Evolutionary conservation across 1,284 basidiomycete genomes (phyloP), one percentile per base, ranked within the genome.

Genomic region (Malassezia sympodialis): DNA sequence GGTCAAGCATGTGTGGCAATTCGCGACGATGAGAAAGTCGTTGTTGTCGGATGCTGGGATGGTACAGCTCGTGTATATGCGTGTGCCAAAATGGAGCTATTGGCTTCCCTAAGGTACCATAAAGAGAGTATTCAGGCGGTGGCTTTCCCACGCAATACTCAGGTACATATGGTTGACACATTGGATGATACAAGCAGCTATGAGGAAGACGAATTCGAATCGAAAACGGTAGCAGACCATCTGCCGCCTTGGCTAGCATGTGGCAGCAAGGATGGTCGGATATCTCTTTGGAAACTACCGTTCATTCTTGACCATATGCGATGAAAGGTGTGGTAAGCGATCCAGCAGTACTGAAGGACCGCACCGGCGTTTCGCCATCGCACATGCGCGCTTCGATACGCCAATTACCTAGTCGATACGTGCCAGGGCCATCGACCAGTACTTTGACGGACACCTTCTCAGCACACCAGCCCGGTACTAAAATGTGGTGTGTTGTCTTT

Each of bases 181-280:
- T 15, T 23, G 24, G 48, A 49, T 21, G 43, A 31, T 15, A 42
- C 34, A n/a, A 26, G 37, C 31, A 50, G 47, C 47, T 30, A 30
- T 31, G 48, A 56, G 21, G 35, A 44, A 2, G 40, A 43, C 12
- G 28, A 41, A n/a, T 17, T 21, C n/a, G 39, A 41, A 12, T 12
- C 35, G 5, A 28, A 41, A 19, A 32, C 5, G 37, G 8, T 12
- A 17, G 4, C 48, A 31, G 15, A 28, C 39, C 24, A 8, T 4
- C 21, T 15, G 4, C 31, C 19, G n/a, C 34, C n/a, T 5, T 28
- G 37, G 15, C 26, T 57, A 3, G 55, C 49, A 11, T 42, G 34
- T 10, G 55, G 49, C 4, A 32, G 43, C 44, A 57, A 57, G 30
- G 55, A 57, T 41, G 55, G 55, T 7, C 55, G 55, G 11, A 41